Evolutionary conservation across 352 stramenopile genomes (phyloP), one percentile per base, ranked within the genome.

Genomic region (Globisporangium perplexum): DNA sequence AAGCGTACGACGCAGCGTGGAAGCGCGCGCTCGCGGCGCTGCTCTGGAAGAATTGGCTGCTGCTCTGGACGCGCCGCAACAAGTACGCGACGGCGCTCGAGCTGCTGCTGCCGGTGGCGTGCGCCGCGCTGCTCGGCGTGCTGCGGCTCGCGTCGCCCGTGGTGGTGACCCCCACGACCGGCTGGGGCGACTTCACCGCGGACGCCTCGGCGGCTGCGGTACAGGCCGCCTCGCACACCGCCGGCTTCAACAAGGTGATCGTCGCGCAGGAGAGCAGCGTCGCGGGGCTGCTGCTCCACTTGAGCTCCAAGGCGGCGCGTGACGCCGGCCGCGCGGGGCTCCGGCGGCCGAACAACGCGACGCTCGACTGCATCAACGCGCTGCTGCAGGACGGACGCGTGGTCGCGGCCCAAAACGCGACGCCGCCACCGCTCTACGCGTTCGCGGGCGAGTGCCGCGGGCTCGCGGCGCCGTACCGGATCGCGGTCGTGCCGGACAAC

Each of bases 401-500:
- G 1, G 45, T 23, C 28, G 11, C 14, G 33, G 33, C 33, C 33
- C 11, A 17, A 1, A 38, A 3, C 14, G 41, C 7, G 4, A 38
- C 41, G 31, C 31, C 55, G 18, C 6, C 20, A 31, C 50, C 56
- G 38, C 50, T 52, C 6, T 50, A 63, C 1, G 55, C 51, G 3
- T 52, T 68, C 4, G 31, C 61, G 39, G 11, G 11, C 31, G 48
- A 22, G 7, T 72, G 65, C 24, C 47, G 14, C 6, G 57, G 44
- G 1, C 47, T 52, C 15, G 44, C 58, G 12, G 54, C 53, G 30
- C 65, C 62, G 24, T 61, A 66, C 33, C 62, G 67, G 11, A 39
- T 73, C 12, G 65, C 55, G 20, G 53, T 73, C 23, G 62, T 58
- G 3, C 65, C 65, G 14, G 62, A 73, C 18, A 65, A 61, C 23